Evolutionary conservation across 768 basidiomycete genomes (phyloP), one percentile per base, ranked within the genome.

Genomic region (Russula ochroleuca): DNA sequence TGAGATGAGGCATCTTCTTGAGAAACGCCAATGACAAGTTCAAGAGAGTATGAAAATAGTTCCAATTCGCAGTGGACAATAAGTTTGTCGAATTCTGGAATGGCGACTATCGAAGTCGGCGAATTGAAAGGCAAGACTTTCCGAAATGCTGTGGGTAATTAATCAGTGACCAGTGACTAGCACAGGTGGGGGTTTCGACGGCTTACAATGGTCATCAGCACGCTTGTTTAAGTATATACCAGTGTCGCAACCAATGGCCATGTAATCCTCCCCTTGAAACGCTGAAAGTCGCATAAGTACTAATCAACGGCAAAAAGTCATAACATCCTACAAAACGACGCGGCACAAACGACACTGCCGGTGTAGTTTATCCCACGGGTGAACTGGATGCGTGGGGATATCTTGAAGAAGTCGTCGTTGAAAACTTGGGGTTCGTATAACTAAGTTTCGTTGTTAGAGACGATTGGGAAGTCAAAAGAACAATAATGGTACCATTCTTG

Each of bases 401-500:
- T 11, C 6, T 21, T 13, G n/a, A 57, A 57, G n/a, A 47, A 57
- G 31, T 2, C 28, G 3, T 21, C 19, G 31, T 47, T n/a, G 15
- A 57, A 31, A 3, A 33, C 21, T 21, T 35, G n/a, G 14, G 31
- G n/a, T 5, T 5, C 21, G 43, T 45, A 57, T 35, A 47, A 57
- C 56, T 57, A 21, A 17, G 14, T 33, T 35, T 6, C 3, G 35
- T 45, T 21, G 7, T 57, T 31, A 57, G 43, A 57, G 43, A 23
- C 3, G 15, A 0, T 23, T 6, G 21, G 43, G n/a, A 15, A 15
- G 33, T 35, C 8, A 17, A 21, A n/a, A 8, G 13, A 15, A 14
- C 19, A 21, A 37, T 14, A 14, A 55, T 69, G 77, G 37, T 66
- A 90, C 92, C 85, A 13, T 37, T n/a, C 21, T 11, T 7, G 1